Conservation (phyloP, 2,329 filamentous ascomycete genomes). For the Beauveria medogensis region DNA sequence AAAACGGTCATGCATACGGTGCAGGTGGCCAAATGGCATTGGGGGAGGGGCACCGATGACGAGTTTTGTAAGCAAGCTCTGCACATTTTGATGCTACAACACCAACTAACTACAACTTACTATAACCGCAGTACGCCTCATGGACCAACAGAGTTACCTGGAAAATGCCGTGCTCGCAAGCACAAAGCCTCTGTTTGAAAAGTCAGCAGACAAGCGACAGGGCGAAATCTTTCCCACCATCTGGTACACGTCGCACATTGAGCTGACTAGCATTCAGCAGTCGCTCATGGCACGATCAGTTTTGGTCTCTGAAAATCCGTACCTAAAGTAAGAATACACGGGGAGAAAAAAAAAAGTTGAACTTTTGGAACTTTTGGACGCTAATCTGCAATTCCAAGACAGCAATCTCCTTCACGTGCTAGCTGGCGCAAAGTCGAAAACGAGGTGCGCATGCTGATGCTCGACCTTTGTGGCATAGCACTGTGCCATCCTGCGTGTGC, state of each 20-base stretch:
- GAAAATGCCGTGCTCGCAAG: slow-evolving; percentile 25
- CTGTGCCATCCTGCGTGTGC: slow-evolving; percentile 30
- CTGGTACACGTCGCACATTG: slow-evolving; percentile 31
- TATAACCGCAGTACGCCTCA: slow-evolving; percentile 22
- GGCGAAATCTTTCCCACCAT: slow-evolving; percentile 33
- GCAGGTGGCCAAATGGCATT: slow-evolving; percentile 33
- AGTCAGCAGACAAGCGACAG: slow-evolving; percentile 25
- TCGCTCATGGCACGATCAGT: slow-evolving; percentile 32
- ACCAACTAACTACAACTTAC: neutral
- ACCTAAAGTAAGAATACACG: slow-evolving; percentile 22
- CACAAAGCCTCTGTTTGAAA: slow-evolving; percentile 27
- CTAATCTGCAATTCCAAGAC: slow-evolving; percentile 15
- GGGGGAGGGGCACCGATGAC: slow-evolving; percentile 26
- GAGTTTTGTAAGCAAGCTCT: slow-evolving; percentile 27
- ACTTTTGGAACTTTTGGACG: no score
- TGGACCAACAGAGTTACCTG: slow-evolving; percentile 27
- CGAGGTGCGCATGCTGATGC: slow-evolving; percentile 28
- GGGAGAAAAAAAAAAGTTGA: no score
- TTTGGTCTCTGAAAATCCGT: slow-evolving; percentile 31
- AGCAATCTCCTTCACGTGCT: slow-evolving; percentile 19
- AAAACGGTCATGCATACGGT: slow-evolving; percentile 34
- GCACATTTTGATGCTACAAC: neutral
- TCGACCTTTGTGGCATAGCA: slow-evolving; percentile 33
- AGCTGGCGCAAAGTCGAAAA: slow-evolving; percentile 29
- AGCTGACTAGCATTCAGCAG: slow-evolving; percentile 33